Base-by-base conservation (phyloP, 2,329 filamentous ascomycete genomes). In the Fusarium mexicanum region DNA sequence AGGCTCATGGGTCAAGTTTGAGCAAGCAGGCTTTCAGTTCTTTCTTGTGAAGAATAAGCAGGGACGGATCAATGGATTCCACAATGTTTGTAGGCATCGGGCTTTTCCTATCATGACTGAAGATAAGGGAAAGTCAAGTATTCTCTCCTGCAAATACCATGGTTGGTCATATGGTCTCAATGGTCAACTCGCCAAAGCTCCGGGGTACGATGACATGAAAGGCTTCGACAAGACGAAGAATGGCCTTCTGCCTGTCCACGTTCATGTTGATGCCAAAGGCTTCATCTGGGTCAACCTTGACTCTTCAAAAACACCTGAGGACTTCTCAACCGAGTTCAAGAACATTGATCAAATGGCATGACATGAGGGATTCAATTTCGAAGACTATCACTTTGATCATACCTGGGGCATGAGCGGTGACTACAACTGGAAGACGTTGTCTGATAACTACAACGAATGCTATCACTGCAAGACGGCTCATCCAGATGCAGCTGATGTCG, bases 211-310 rank as follows among this genome's bases (percentile, higher is more conserved):
- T 73, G 83, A 87, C 35, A 80, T 91, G 5, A 80, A 84, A 3
- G 86, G 85, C 5, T 91, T 91, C 73, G 85, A 90, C 67, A 88
- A 86, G 77, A 80, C 82, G 6, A 80, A 86, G 74, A 90, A 91
- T 67, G 83, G 86, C 4, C 83, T 91, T 0, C 86, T 90, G 66
- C 84, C 84, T 2, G 17, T 65, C 0, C 87, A 89, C 62, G 81
- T 87, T 3, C 85, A 87, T 60, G 74, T 89, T 29, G 87, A 90
- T 75, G 73, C 69, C 29, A 85, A 85, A 24, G 87, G 87, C 16
- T 90, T 90, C 75, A 81, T 90, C 55, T 91, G 87, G 86, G 83
- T 90, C 41, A 91, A 91, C 70, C 79, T 91, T 35, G 87, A 90
- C 47, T 78, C 83, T 11, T 74, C 71, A 4, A 82, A 81, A 59